These are phyloP conservation scores for Erodium texanum DNA, from an alignment of 441 rosid genomes.

Conservation along the genomic window DNA sequence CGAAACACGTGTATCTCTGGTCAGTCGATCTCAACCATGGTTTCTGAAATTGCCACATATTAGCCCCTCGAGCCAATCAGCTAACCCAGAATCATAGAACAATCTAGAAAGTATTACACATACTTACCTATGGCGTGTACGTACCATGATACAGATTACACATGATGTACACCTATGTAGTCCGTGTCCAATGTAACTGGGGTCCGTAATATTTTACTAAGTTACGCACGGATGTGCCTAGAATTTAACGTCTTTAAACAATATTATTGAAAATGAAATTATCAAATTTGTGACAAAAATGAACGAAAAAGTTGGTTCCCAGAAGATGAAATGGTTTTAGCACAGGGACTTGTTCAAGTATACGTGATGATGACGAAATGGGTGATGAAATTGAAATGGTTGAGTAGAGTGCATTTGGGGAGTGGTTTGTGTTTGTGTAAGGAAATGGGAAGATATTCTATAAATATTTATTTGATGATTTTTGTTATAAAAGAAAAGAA, in stretches of 20 bases:
- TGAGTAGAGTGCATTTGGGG: constrained; percentile 55
- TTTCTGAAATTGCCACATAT: neutral
- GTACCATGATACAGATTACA: neutral
- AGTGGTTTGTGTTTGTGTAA: constrained; percentile 41
- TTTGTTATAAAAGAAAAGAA: too few relatives aligned
- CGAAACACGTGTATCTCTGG: neutral
- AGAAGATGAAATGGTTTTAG: too few relatives aligned
- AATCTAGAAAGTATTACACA: neutral
- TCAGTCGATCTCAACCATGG: neutral
- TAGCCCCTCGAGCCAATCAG: neutral
- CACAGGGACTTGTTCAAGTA: neutral
- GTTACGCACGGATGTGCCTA: neutral
- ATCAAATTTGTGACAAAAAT: neutral
- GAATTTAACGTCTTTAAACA: too few relatives aligned
- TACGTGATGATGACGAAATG: constrained; percentile 62
- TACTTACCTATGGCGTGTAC: constrained; percentile 2
- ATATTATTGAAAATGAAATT: neutral
- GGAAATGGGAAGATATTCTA: constrained; percentile 27
- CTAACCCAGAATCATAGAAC: neutral
- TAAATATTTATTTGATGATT: too few relatives aligned
- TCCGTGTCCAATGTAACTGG: neutral
- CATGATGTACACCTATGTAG: too few relatives aligned
- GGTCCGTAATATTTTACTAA: neutral
- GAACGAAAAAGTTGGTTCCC: neutral
- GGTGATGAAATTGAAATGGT: constrained; percentile 45